phyloP scores from a whole-genome alignment of 2,329 filamentous ascomycete species.

The Mycocentrospora acerina region DNA sequence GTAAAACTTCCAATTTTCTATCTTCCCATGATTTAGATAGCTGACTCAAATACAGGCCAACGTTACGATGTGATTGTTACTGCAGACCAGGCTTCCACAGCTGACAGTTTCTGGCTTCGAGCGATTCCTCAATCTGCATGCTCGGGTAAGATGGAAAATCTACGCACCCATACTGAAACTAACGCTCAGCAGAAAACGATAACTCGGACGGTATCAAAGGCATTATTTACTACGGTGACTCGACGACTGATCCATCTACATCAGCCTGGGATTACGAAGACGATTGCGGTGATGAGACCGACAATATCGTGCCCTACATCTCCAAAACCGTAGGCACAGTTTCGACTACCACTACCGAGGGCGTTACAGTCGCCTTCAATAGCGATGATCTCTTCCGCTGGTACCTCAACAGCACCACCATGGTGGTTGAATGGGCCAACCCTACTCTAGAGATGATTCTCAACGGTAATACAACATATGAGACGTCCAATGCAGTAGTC shows the following conservation, averaged over 20 bases:
- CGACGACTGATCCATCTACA: constrained; percentile 31
- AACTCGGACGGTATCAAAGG: constrained; percentile 36
- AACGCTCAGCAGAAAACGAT: constrained; percentile 20
- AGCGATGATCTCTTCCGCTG: constrained; percentile 44
- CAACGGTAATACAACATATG: constrained; percentile 34
- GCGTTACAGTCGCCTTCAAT: constrained; percentile 33
- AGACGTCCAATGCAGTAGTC: constrained; percentile 31
- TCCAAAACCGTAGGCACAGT: constrained; percentile 38
- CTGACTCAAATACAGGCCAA: constrained; percentile 24
- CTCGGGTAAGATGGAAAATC: constrained; percentile 6
- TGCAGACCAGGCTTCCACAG: constrained; percentile 28
- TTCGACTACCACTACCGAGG: constrained; percentile 26
- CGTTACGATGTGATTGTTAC: constrained; percentile 43
- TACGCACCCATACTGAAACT: neutral
- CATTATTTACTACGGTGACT: constrained; percentile 43
- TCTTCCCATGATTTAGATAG: too few species aligned
- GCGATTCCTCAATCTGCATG: constrained; percentile 45
- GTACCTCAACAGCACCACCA: constrained; percentile 44
- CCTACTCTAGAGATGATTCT: constrained; percentile 43
- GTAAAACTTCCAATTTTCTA: neutral
- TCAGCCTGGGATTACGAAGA: constrained; percentile 37
- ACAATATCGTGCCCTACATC: constrained; percentile 26
- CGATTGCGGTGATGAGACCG: constrained; percentile 41
- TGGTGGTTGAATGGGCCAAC: constrained; percentile 42
- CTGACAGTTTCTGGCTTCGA: constrained; percentile 40